Evolutionary conservation across 352 stramenopile genomes (phyloP).

Genomic region (Globisporangium megalacanthum): DNA sequence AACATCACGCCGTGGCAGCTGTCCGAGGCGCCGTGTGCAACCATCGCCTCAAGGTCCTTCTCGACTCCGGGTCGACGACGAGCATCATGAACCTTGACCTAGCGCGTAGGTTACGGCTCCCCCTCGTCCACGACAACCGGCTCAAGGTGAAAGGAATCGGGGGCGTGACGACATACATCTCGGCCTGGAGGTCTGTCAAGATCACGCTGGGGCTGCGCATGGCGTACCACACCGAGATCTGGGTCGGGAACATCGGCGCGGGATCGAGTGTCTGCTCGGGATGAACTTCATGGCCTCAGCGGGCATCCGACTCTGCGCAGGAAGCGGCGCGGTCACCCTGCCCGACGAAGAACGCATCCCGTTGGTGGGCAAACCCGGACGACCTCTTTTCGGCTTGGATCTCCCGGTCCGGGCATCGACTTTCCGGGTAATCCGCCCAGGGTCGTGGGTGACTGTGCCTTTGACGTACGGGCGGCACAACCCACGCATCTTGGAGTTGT

Average conservation of each 20-base stretch:
- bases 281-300: constrained; percentile 27
- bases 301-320: constrained; percentile 10
- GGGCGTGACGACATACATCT: constrained; percentile 16
- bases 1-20: not conserved
- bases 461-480: not conserved
- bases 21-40: not conserved
- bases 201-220: constrained; percentile 19
- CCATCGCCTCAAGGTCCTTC: not conserved
- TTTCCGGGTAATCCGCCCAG: not conserved
- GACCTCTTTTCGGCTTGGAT: not conserved
- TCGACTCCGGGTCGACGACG: not conserved
- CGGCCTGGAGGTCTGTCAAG: constrained; percentile 7
- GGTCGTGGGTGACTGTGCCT: not conserved
- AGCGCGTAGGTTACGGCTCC: not conserved
- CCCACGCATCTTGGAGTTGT: not conserved
- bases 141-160: constrained; percentile 1
- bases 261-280: constrained; percentile 22
- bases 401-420: not conserved
- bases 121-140: not conserved
- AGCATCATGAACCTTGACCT: not conserved
- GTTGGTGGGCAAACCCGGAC: not conserved
- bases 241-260: constrained; percentile 19
- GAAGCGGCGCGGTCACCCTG: constrained; percentile 1
- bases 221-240: constrained; percentile 19
- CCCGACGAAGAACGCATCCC: constrained; percentile 1